Conservation (phyloP, 345 rosid species). For the Dipteronia dyeriana region DNA sequence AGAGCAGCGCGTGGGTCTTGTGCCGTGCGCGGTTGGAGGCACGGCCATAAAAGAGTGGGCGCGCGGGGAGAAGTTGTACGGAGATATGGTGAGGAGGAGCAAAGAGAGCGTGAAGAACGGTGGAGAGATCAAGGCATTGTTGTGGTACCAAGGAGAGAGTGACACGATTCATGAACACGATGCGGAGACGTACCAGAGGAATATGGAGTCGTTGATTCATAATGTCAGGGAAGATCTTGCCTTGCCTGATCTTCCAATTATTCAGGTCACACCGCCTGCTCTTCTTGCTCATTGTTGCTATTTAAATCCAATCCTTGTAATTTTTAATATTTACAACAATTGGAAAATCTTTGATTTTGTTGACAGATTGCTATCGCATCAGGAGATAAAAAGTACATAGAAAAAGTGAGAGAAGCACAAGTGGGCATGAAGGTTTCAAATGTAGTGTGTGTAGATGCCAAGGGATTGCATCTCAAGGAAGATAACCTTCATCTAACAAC, state of each 20-base stretch:
- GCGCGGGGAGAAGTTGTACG: constrained; percentile 68
- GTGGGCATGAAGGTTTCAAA: constrained; percentile 51
- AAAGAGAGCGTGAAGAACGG: constrained; percentile 56
- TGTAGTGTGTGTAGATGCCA: constrained; percentile 74
- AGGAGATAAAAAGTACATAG: constrained; percentile 59
- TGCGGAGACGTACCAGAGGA: constrained; percentile 59
- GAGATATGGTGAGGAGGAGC: constrained; percentile 68
- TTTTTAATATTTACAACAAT: no score
- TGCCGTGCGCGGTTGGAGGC: constrained; percentile 90
- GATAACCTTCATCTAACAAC: constrained; percentile 85
- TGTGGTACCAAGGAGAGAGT: constrained; percentile 97
- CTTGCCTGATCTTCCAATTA: constrained; percentile 73
- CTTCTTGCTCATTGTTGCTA: no score
- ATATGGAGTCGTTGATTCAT: constrained; percentile 55
- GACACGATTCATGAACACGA: constrained; percentile 53
- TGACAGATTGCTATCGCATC: constrained; percentile 77
- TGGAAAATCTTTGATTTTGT: background rate
- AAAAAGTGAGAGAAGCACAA: constrained; percentile 78
- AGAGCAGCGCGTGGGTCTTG: constrained; percentile 45
- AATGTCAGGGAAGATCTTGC: constrained; percentile 66
- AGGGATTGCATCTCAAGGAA: constrained; percentile 62
- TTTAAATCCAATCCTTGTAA: no score
- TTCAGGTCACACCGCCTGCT: constrained; percentile 46
- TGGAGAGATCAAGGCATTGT: constrained; percentile 68
- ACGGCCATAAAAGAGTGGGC: constrained; percentile 85